phyloP scores from a whole-genome alignment of 192 early-diverging fungal species.

The Gigaspora rosea region DNA sequence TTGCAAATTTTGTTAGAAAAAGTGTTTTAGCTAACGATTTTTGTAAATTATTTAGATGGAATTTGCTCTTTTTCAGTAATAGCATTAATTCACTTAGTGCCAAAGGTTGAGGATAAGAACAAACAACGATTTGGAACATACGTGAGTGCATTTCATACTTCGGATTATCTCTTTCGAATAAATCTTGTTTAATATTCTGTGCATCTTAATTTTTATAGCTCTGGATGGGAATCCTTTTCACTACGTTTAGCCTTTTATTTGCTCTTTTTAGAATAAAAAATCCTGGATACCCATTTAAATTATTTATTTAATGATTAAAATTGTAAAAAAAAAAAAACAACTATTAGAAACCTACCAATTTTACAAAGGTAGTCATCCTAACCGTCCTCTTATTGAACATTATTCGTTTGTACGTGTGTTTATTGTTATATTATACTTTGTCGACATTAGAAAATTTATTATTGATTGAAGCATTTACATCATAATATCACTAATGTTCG shows the following conservation, averaged over 20 bases:
- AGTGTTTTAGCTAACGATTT: no score
- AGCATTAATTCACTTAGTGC: slow-evolving; percentile 54
- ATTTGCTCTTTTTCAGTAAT: slow-evolving; percentile 56
- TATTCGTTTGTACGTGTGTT: no score
- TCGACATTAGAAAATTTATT: no score
- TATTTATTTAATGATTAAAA: slow-evolving; percentile 45
- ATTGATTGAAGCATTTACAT: no score
- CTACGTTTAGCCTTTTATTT: slow-evolving; percentile 66
- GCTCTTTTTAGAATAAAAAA: slow-evolving; percentile 72
- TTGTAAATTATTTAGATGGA: slow-evolving; percentile 53
- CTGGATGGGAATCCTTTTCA: slow-evolving; percentile 61
- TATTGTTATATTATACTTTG: no score
- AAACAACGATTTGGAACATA: slow-evolving; percentile 63
- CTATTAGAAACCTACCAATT: no score
- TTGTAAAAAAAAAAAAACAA: no score
- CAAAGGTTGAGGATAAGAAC: slow-evolving; percentile 51
- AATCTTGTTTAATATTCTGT: neutral
- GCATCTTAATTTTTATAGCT: slow-evolving; percentile 30
- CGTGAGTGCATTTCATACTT: slow-evolving; percentile 12
- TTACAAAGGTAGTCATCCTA: no score
- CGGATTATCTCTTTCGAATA: neutral
- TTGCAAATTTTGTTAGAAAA: neutral
- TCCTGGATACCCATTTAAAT: slow-evolving; percentile 67
- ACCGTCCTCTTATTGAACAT: no score
- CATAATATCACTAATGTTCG: no score